These are phyloP conservation scores for Colletotrichum zoysiae DNA, from an alignment of 2,329 filamentous ascomycete species.

Conservation along the genomic window DNA sequence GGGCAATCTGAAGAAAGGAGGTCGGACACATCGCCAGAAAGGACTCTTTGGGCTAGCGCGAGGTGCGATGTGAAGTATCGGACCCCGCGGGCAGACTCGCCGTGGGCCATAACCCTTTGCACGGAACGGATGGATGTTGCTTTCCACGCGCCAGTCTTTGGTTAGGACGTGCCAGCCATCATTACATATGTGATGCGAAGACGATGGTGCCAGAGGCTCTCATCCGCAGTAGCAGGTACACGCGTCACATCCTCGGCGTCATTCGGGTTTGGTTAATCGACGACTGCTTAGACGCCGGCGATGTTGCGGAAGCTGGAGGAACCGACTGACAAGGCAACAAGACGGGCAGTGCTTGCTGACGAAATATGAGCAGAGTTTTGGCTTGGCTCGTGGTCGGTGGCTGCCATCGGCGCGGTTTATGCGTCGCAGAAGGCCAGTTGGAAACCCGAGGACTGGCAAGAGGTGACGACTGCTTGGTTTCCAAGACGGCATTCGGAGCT, in stretches of 20 bases:
- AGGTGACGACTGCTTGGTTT: slow-evolving; percentile 30
- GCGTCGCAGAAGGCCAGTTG: slow-evolving; percentile 21
- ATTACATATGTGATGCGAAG: not conserved
- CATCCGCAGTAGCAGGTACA: not conserved
- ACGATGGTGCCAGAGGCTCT: not conserved
- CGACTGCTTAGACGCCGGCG: not conserved
- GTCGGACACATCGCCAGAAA: not conserved
- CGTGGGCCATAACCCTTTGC: not conserved
- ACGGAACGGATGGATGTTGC: not conserved
- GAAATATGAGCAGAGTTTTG: slow-evolving; percentile 11
- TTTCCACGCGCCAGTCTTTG: not conserved
- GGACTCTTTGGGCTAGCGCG: not conserved
- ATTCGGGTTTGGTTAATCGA: not conserved
- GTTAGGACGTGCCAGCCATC: not conserved
- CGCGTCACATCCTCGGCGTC: not conserved
- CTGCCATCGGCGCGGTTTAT: slow-evolving; percentile 14
- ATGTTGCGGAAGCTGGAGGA: slow-evolving; percentile 23
- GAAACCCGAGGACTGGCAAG: not conserved
- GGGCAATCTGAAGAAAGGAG: not conserved
- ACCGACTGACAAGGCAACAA: slow-evolving; percentile 10
- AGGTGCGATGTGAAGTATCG: not conserved
- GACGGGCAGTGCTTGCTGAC: not conserved
- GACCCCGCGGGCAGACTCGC: not conserved
- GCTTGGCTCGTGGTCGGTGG: slow-evolving; percentile 25
- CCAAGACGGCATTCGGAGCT: slow-evolving; percentile 31